Base-by-base conservation (phyloP, 805 yeast species). In the Ogataea parapolymorpha region DNA sequence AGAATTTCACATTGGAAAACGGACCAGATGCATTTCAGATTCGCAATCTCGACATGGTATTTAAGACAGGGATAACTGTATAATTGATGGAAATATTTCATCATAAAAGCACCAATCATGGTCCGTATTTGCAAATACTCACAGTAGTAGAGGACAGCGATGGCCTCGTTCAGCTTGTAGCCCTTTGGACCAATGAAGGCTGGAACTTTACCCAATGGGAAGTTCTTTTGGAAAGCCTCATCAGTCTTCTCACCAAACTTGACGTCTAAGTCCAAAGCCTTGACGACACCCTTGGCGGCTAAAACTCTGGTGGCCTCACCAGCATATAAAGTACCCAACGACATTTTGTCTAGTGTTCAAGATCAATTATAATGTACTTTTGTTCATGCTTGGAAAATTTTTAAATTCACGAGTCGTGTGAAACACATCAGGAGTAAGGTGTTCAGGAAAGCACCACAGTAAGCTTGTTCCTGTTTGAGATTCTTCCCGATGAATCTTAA, bases 21-120 rank as follows among this genome's bases (percentile, higher is more conserved):
- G 22, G 29, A 24, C 37, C 27, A 16, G 17, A 24, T 31, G 23
- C 16, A 16, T 37, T 26, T 79, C 83, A 78, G 83, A 74, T 51
- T 71, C 51, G 65, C 49, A 66, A 39, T 65, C 82, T 81, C 86
- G 86, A 80, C 86, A 81, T 75, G 60, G 62, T 79, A 50, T 79
- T 81, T 81, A 80, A 81, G 87, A 81, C 87, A 81, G 87, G 87
- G 87, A 81, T 81, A 81, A 81, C 87, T 81, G 87, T 81, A 62
- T 70, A 68, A 53, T 37, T 63, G 58, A 57, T 59, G 62, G 66
- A 68, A 66, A 27, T 60, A 45, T 65, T 68, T 80, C 85, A 80
- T 80, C 86, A 79, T 63, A 59, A 51, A 32, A 53, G 50, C 42
- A 33, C 16, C 28, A 10, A 8, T 18, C 20, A 2, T 42, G 30